Percentiles rank a stretch among this genome's conserved stretches.
Evolutionary conservation across 805 yeast species (phyloP).

Genomic region (Candida quercuum): DNA sequence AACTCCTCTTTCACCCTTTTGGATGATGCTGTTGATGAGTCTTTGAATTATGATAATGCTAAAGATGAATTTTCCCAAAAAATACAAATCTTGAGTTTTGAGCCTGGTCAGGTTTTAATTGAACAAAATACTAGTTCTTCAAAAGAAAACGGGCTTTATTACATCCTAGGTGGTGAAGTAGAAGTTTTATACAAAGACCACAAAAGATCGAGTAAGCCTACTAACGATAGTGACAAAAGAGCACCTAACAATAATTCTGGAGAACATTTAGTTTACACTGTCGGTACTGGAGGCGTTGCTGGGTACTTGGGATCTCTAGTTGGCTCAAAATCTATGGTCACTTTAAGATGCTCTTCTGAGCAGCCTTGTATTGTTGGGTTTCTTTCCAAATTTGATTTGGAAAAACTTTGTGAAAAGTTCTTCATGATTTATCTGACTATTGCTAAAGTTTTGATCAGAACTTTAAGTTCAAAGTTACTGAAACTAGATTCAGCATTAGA

Average conservation of each 20-base stretch:
- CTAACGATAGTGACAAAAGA: background rate
- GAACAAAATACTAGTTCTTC: conserved; percentile 44
- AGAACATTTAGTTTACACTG: conserved; percentile 47
- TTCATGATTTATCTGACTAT: conserved; percentile 72
- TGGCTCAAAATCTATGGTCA: conserved; percentile 74
- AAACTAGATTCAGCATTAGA: conserved; percentile 88
- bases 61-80: conserved; percentile 55
- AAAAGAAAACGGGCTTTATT: conserved; percentile 69
- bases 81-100: conserved; percentile 49
- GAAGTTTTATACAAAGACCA: conserved; percentile 54
- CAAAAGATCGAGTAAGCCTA: background rate
- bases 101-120: conserved; percentile 51
- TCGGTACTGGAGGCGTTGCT: conserved; percentile 75
- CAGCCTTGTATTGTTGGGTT: conserved; percentile 57
- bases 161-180: conserved; percentile 72
- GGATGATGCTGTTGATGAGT: conserved; percentile 17
- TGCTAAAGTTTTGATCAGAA: conserved; percentile 65
- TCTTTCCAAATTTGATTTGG: conserved; percentile 56
- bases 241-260: conserved; percentile 11
- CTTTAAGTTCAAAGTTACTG: conserved; percentile 60
- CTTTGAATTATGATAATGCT: conserved; percentile 42
- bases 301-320: conserved; percentile 81
- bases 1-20: conserved; percentile 17
- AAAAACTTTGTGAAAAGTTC: conserved; percentile 64
- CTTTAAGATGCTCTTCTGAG: conserved; percentile 55